Percentiles rank a stretch among this genome's conserved stretches.
These are phyloP conservation scores for Ogataea saltuana DNA, from an alignment of 805 yeast genomes.

Conservation along the genomic window DNA sequence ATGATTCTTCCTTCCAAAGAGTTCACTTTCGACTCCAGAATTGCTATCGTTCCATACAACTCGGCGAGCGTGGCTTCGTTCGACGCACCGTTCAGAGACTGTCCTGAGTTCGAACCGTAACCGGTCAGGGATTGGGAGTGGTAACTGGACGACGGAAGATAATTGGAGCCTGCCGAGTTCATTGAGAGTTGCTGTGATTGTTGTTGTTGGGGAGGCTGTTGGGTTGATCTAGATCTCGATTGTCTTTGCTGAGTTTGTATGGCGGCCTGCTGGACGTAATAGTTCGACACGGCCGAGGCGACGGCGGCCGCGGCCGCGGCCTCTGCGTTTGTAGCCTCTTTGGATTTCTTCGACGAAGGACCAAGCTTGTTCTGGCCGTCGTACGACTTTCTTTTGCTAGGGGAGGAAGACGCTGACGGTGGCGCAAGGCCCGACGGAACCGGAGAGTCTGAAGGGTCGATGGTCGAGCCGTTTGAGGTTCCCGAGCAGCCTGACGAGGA, in stretches of 20 bases:
- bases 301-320: conserved; percentile 26
- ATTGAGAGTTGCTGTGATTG: conserved; percentile 15
- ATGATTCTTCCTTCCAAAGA: conserved; percentile 21
- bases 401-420: conserved; percentile 2
- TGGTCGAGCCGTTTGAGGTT: conserved; percentile 7
- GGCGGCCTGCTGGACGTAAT: conserved; percentile 21
- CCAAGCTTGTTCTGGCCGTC: conserved; percentile 11
- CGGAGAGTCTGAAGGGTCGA: conserved; percentile 20
- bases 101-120: conserved; percentile 11
- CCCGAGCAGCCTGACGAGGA: conserved; percentile 33
- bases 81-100: conserved; percentile 8
- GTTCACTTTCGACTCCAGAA: conserved; percentile 23
- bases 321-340: conserved; percentile 20
- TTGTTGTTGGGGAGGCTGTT: conserved; percentile 13
- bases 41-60: conserved; percentile 22
- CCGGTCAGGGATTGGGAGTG: conserved; percentile 12
- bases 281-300: conserved; percentile 22
- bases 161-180: conserved; percentile 11
- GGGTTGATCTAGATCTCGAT: conserved; percentile 21
- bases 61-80: conserved; percentile 16
- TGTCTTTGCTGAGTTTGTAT: conserved; percentile 23
- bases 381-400: conserved; percentile 15
- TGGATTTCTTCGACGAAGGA: conserved; percentile 13
- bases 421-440: conserved; percentile 14
- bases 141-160: conserved; percentile 12